Base-by-base conservation (phyloP, 2,329 filamentous ascomycete species). In the Apiospora rasikravindrae region DNA sequence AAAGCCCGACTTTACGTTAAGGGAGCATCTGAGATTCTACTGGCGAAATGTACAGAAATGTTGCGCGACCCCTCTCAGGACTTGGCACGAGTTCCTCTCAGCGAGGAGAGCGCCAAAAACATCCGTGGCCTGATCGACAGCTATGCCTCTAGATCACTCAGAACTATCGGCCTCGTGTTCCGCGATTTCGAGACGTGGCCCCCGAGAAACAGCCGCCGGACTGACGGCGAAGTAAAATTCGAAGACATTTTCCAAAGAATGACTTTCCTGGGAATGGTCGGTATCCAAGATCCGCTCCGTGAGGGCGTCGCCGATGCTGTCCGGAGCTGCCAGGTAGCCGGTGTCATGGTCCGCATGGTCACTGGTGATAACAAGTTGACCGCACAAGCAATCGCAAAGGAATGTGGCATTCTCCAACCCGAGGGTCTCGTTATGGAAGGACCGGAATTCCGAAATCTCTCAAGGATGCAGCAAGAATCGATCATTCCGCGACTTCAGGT, bases 121-220 rank as follows among this genome's bases (percentile, higher is more conserved):
- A 80, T 98, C 74, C 88, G 89, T 75, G 84, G 86, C 29, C 86
- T 94, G 67, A 97, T 97, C 76, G 90, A 91, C 74, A 88, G 87
- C 67, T 98, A 97, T 79, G 95, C 95, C 13, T 90, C 89, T 37
- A 88, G 92, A 24, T 97, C 94, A 10, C 87, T 98, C 44, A 90
- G 95, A 74, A 97, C 95, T 1, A 97, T 98, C 76, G 94, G 92
- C 61, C 88, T 97, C 74, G 87, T 94, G 70, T 97, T 94, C 82
- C 92, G 91, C 71, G 95, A 98, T 77, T 97, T 96, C 76, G 89
- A 93, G 33, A 88, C 89, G 70, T 98, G 95, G 95, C 95, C 95
- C 44, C 94, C 94, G 5, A 88, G 86, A 73, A 87, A 88, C 67
- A 88, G 87, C 22, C 89, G 84, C 68, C 85, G 84, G 5, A 80